Percentiles rank a stretch among this genome's conserved stretches.
Evolutionary conservation across 352 stramenopile species (phyloP).

Genomic region (Achlya hypogyna): DNA sequence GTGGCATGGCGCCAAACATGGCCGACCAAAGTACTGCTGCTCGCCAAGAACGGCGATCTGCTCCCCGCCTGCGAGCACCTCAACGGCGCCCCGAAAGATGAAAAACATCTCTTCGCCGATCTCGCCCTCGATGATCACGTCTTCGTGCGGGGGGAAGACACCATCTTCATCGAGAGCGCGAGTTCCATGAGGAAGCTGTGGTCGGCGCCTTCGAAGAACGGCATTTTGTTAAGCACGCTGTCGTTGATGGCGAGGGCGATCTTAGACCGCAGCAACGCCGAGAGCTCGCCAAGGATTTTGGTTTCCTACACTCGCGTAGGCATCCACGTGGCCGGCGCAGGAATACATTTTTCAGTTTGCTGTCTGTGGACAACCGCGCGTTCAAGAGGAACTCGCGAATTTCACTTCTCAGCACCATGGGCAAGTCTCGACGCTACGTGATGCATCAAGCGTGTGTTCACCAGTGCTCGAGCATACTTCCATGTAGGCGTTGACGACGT

Average conservation of each 20-base stretch:
- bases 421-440: conserved; percentile 37
- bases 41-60: conserved; percentile 62
- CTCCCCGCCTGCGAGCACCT: conserved; percentile 47
- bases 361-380: conserved; percentile 57
- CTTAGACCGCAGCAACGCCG: conserved; percentile 61
- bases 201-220: conserved; percentile 65
- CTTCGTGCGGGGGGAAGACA: conserved; percentile 66
- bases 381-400: conserved; percentile 81
- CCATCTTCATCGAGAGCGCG: conserved; percentile 76
- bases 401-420: conserved; percentile 60
- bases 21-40: conserved; percentile 67
- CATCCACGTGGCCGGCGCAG: not conserved
- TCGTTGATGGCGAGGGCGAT: conserved; percentile 83
- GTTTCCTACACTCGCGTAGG: conserved; percentile 25
- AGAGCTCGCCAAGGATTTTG: conserved; percentile 63
- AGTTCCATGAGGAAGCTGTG: conserved; percentile 80
- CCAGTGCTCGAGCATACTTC: conserved; percentile 23
- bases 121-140: conserved; percentile 71
- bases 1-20: not conserved
- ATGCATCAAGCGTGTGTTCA: not conserved
- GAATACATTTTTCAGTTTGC: conserved; percentile 53
- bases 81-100: conserved; percentile 70
- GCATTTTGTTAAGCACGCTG: conserved; percentile 71
- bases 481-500: conserved; percentile 79
- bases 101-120: conserved; percentile 83